Conservation (phyloP, 352 stramenopile species). For the Phytophthora sojae region DNA sequence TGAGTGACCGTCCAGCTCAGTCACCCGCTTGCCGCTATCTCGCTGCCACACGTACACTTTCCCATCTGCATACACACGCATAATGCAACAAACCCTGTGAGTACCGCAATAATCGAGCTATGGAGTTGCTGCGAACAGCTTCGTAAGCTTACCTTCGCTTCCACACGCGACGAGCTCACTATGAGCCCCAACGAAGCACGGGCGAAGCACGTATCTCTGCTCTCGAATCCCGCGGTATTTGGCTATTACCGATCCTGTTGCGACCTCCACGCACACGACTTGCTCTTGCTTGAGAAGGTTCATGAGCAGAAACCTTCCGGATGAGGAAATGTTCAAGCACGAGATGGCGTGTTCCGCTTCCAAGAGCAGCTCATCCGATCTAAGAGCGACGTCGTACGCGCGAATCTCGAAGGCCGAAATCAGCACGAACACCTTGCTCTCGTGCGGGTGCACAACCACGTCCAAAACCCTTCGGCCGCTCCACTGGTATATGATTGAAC, state of each 20-base stretch:
- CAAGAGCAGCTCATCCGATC: constrained; percentile 69
- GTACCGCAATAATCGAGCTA: not conserved
- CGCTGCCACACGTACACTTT: constrained; percentile 68
- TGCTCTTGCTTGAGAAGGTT: constrained; percentile 74
- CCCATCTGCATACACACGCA: constrained; percentile 49
- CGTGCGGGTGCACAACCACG: constrained; percentile 60
- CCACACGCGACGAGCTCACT: constrained; percentile 67
- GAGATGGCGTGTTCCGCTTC: constrained; percentile 64
- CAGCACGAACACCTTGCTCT: constrained; percentile 66
- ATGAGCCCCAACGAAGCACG: constrained; percentile 63
- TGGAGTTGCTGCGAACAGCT: not conserved
- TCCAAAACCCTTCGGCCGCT: constrained; percentile 68
- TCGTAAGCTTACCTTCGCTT: constrained; percentile 65
- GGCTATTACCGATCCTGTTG: constrained; percentile 48
- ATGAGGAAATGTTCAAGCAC: constrained; percentile 54
- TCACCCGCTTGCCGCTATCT: constrained; percentile 52
- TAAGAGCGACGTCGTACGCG: constrained; percentile 64
- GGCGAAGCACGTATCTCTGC: constrained; percentile 68
- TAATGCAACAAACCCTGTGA: not conserved
- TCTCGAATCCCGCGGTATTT: constrained; percentile 67
- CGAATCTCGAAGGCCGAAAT: constrained; percentile 64
- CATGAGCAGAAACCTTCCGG: constrained; percentile 59
- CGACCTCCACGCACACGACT: constrained; percentile 61
- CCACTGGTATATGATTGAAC: constrained; percentile 72
- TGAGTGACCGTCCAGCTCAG: constrained; percentile 56